Evolutionary conservation across 179 eudicot species (phyloP).

Genomic region (Heliamphora pulchella): DNA sequence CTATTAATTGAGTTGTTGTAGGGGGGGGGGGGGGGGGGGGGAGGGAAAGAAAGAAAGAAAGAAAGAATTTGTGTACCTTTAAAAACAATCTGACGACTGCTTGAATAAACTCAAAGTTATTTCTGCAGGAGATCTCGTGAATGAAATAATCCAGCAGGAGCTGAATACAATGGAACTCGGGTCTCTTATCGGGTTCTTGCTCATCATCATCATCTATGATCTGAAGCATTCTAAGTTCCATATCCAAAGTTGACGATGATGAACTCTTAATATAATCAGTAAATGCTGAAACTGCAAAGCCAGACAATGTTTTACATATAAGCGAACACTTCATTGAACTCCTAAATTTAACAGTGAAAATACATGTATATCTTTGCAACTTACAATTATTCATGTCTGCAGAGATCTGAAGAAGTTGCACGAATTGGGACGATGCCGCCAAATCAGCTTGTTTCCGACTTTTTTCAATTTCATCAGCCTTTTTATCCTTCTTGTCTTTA

Average conservation of each 20-base stretch:
- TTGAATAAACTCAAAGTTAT: slow-evolving; percentile 90
- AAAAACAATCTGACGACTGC: slow-evolving; percentile 78
- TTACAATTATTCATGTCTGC: slow-evolving; percentile 58
- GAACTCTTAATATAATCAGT: slow-evolving; percentile 77
- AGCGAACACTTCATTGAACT: not conserved
- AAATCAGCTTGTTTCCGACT: slow-evolving; percentile 24
- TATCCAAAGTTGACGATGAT: slow-evolving; percentile 81
- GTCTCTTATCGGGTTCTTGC: slow-evolving; percentile 43
- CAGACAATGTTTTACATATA: not conserved
- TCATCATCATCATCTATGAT: slow-evolving; percentile 74
- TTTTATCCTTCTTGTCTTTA: slow-evolving; percentile 35
- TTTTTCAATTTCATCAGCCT: slow-evolving; percentile 20
- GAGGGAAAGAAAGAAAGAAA: not conserved
- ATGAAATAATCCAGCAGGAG: slow-evolving; percentile 83
- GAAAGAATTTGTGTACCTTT: slow-evolving; percentile 45
- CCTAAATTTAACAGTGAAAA: not conserved
- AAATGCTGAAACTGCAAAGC: slow-evolving; percentile 65
- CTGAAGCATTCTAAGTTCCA: slow-evolving; percentile 96
- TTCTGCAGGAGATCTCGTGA: slow-evolving; percentile 62
- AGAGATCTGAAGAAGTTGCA: slow-evolving; percentile 56
- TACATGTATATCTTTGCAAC: slow-evolving; percentile 23
- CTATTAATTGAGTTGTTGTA: not conserved
- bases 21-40: too few species aligned
- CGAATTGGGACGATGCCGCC: slow-evolving; percentile 42
- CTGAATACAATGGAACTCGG: slow-evolving; percentile 58